Evolutionary conservation across 179 eudicot species (phyloP), one percentile per base, ranked within the genome.

Genomic region (Heliamphora pulchella): DNA sequence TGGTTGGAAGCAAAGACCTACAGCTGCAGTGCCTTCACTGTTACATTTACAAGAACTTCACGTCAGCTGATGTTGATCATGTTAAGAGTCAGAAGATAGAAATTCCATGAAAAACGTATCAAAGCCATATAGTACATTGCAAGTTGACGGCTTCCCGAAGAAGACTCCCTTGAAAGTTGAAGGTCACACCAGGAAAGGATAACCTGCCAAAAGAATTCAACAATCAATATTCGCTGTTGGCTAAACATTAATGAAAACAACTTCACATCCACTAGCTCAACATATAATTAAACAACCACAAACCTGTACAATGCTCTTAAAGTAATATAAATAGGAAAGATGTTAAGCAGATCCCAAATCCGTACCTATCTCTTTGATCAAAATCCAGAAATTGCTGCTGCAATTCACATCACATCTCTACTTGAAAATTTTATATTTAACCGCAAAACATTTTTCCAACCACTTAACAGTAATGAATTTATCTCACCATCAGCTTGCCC

Each of bases 321-420:
- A 62, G 50, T 63, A 67, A 47, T 41, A 67, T 58, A 61, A 62
- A 43, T 75, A 51, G 41, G 11, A 61, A 76, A 81, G 48, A 81
- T 7, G 50, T 70, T 7, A 76, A 68, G 59, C 67, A 50, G 61
- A 63, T n/a, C 64, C 5, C 1, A 31, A 41, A 22, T 43, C 31
- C 72, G 10, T 5, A 20, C 15, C 9, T 0, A 46, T 72, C 20
- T 22, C 17, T 72, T 20, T 18, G 51, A 10, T 50, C 48, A 77
- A 11, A 77, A 61, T 46, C 22, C 59, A 8, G 44, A 8, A 8
- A 47, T 70, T 48, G 15, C 53, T 15, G 2, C 3, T 3, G 6
- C 0, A 7, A 47, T 57, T 43, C 31, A 41, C 13, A 2, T 43
- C 78, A 75, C n/a, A 8, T 43, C 55, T 61, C 8, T 46, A 31